Percentiles rank a stretch among this genome's conserved stretches.
phyloP scores from a whole-genome alignment of 1,284 basidiomycete genomes.

The Ustilago trichophora region DNA sequence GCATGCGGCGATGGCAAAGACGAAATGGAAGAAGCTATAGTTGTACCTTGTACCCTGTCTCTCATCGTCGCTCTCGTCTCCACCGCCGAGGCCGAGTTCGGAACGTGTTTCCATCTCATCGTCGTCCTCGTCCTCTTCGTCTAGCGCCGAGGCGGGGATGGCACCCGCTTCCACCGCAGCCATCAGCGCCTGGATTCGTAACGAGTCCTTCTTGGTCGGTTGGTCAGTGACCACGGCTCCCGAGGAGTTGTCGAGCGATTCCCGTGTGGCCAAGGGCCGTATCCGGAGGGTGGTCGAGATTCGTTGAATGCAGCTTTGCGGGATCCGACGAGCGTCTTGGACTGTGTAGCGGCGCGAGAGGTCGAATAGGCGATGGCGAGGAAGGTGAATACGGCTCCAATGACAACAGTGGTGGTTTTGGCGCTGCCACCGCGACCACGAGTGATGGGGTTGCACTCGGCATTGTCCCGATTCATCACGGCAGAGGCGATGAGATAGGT shows the following conservation, averaged over 20 bases:
- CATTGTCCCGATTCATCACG: constrained; percentile 87
- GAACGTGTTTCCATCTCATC: constrained; percentile 74
- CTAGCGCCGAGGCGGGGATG: constrained; percentile 88
- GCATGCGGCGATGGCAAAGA: constrained; percentile 95
- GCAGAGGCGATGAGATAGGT: constrained; percentile 95
- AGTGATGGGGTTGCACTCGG: constrained; percentile 85
- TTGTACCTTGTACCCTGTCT: constrained; percentile 96
- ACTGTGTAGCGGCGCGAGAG: constrained; percentile 92
- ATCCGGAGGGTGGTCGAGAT: constrained; percentile 67
- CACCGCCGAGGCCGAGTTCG: constrained; percentile 72
- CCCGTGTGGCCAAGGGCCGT: constrained; percentile 57
- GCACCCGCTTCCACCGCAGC: constrained; percentile 95
- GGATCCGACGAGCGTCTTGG: constrained; percentile 83
- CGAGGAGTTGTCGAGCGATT: constrained; percentile 40
- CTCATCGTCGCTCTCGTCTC: constrained; percentile 89
- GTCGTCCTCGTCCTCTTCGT: constrained; percentile 79
- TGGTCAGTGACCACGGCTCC: constrained; percentile 79
- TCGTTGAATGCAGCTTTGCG: constrained; percentile 70
- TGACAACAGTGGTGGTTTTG: constrained; percentile 84
- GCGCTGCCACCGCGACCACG: constrained; percentile 74
- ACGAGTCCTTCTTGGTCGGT: constrained; percentile 83
- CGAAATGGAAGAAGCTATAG: constrained; percentile 98
- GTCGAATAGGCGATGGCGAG: constrained; percentile 98
- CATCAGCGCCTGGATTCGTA: constrained; percentile 91
- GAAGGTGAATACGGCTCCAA: constrained; percentile 96